Conservation (phyloP, 257 asterid genomes). For the Przewalskia tangutica region DNA sequence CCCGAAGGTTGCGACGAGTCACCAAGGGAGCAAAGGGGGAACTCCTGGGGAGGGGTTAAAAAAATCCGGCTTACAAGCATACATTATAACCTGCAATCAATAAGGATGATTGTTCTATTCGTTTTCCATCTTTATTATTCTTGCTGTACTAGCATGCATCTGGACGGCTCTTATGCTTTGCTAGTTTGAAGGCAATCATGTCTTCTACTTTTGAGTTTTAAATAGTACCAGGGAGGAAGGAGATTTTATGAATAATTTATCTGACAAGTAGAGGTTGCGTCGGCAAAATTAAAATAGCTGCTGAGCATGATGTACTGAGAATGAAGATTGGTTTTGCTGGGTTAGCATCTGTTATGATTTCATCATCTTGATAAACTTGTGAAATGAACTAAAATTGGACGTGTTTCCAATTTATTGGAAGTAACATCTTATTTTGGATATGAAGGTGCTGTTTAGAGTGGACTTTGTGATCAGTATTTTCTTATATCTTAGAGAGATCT, state of each 20-base stretch:
- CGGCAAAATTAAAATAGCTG: neutral
- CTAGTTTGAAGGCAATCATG: neutral
- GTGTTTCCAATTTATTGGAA: neutral
- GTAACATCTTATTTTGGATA: neutral
- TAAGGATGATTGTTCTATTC: neutral
- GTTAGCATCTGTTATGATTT: neutral
- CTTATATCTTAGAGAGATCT: neutral
- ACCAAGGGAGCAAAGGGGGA: too few relatives aligned
- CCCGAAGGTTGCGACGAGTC: too few relatives aligned
- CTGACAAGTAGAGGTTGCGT: neutral
- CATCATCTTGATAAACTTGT: neutral
- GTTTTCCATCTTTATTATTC: too few relatives aligned
- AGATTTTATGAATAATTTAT: neutral
- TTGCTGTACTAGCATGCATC: too few relatives aligned
- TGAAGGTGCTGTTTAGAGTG: neutral
- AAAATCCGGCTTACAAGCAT: neutral
- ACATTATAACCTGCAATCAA: neutral
- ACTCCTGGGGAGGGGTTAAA: too few relatives aligned
- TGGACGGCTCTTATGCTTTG: neutral
- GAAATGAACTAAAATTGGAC: neutral
- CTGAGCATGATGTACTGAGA: neutral
- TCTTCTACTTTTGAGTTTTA: neutral
- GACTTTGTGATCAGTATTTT: neutral
- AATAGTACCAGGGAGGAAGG: neutral
- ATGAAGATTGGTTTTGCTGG: neutral